Evolutionary conservation across 148 eudicot genomes (phyloP), one percentile per base, ranked within the genome.

Genomic region (Silene uniflora): DNA sequence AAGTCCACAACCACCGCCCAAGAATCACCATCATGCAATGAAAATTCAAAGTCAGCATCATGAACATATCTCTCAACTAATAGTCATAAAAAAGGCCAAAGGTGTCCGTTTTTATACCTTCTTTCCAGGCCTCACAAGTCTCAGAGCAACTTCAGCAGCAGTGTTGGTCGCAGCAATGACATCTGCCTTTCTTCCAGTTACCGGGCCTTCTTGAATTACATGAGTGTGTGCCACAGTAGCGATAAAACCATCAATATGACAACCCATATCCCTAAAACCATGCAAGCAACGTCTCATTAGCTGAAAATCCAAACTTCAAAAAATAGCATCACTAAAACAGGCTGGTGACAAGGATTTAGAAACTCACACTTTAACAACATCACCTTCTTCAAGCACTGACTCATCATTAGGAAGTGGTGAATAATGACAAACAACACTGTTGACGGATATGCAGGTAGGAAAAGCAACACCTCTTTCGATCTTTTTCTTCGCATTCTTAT

Each of bases 391-490:
- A 71, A 93, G 82, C 64, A 91, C 93, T 0, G 90, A 71, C 68
- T 91, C 97, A 11, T 93, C 98, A 79, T 89, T 86, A 24, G 92
- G 90, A 81, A 93, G 91, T 0, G 98, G 97, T 0, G 97, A 93
- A 67, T 79, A 88, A 85, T 91, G 98, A 73, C 94, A 80, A 49
- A 91, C 86, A 13, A 87, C 86, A 76, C 87, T 93, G 87, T 93
- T 93, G 55, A 93, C 93, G 1, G 98, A 93, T 42, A 93, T 73
- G 79, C 98, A 93, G 10, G 98, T 89, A 12, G 98, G 98, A 74
- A 93, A 93, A 25, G 98, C 98, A 79, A 93, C 84, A 66, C 98
- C 98, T 82, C 84, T 89, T 82, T 93, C 98, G 47, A 93, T 91
- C 94, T 93, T 93, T 91, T 89, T 93, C 84, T 93, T 93, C 62